Conservation (phyloP, 148 eudicot genomes). For the Agrostemma githago region DNA sequence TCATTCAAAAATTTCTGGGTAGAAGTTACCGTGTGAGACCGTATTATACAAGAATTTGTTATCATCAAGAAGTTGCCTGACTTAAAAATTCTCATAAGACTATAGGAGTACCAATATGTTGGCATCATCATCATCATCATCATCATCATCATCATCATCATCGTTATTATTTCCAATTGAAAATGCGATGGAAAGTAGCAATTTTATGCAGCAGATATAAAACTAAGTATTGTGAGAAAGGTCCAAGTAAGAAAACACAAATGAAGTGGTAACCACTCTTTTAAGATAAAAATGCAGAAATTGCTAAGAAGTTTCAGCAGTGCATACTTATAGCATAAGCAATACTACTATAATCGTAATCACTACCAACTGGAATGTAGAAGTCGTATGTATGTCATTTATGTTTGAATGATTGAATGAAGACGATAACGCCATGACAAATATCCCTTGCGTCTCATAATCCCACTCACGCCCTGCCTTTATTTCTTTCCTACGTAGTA, state of each 20-base stretch:
- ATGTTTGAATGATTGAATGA: background rate
- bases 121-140: too few relatives aligned
- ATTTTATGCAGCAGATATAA: too few relatives aligned
- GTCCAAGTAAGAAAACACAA: background rate
- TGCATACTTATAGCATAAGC: conserved; percentile 2
- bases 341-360: too few relatives aligned
- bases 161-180: background rate
- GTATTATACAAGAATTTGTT: background rate
- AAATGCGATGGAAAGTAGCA: background rate
- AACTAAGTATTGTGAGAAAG: too few relatives aligned
- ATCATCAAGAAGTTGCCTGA: too few relatives aligned
- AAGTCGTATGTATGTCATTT: background rate
- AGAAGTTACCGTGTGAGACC: background rate
- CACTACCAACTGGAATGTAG: background rate
- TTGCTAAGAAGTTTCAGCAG: conserved; percentile 7
- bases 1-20: too few relatives aligned
- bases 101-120: too few relatives aligned
- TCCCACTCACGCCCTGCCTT: background rate
- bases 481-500: background rate
- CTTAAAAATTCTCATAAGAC: too few relatives aligned
- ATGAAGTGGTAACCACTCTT: background rate
- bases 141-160: too few relatives aligned
- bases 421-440: conserved; percentile 11
- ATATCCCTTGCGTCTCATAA: background rate
- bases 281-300: background rate